Base-by-base conservation (phyloP, 371 early-diverging fungal genomes). In the Rhizopus stolonifer region DNA sequence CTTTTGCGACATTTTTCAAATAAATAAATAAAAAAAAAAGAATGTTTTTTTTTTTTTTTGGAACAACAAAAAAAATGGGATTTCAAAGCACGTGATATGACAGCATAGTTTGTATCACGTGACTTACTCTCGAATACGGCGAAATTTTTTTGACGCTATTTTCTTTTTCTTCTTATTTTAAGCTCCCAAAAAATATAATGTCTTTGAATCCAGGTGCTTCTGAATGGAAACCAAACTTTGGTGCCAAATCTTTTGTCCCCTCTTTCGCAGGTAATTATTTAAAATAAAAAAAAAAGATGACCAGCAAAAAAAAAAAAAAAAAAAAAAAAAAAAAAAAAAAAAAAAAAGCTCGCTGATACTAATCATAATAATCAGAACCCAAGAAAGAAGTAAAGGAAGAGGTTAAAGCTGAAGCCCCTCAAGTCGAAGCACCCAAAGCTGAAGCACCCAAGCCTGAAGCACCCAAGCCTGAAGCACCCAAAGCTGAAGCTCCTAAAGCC, bases 201-300 rank as follows among this genome's bases (percentile, higher is more conserved):
- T 55, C 26, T 32, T 63, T 70, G 50, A 70, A 70, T 44, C 70
- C 70, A 32, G 39, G 53, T 17, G 70, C 70, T 33, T 36, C 55
- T 31, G 70, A 70, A 46, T 70, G 70, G 70, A 70, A 70, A 47
- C 70, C 70, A 31, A 70, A 60, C 32, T 60, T 64, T 19, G 49
- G 50, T 14, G 70, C 70, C 49, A 70, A 55, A 38, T 32, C 58
- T 25, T 70, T 70, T 43, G 70, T 70, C 36, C 70, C 70, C 44
- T 40, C 61, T 18, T 70, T 67, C 52, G 32, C 58, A 31, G 52
- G 52, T 52, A 44, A 44, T n/a, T n/a, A n/a, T n/a, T n/a, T n/a
- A n/a, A n/a, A n/a, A n/a, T n/a, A n/a, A 31, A 13, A 31, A 13
- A 32, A 2, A 22, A 21, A 52, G 18, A 36, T 22, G 32, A 36